Conservation (phyloP, 768 basidiomycete genomes). For the Collybia sordida region DNA sequence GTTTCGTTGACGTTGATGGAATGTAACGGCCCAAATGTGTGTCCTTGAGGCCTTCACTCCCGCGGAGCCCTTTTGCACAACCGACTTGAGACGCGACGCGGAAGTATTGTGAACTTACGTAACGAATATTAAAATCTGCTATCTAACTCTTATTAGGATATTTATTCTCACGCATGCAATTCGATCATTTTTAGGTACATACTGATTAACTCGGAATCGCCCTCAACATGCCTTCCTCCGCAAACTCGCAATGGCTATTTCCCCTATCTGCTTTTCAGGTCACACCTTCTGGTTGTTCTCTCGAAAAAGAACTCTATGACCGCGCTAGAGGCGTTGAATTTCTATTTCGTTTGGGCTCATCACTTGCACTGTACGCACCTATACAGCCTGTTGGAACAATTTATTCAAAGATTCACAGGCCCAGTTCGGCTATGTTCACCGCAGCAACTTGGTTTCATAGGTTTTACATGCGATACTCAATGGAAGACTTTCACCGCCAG, state of each 20-base stretch:
- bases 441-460: slow-evolving; percentile 91
- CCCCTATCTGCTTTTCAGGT: slow-evolving; percentile 52
- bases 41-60: background rate
- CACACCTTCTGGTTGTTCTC: slow-evolving; percentile 59
- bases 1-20: no score
- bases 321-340: slow-evolving; percentile 83
- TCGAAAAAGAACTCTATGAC: slow-evolving; percentile 75
- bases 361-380: slow-evolving; percentile 67
- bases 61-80: background rate
- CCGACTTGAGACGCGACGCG: background rate
- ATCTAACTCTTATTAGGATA: background rate
- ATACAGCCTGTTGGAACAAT: slow-evolving; percentile 11
- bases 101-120: slow-evolving; percentile 1
- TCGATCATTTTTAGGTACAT: background rate
- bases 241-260: slow-evolving; percentile 71
- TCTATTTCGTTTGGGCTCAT: slow-evolving; percentile 78
- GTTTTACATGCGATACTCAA: slow-evolving; percentile 85
- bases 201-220: background rate
- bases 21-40: background rate
- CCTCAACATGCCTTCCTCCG: slow-evolving; percentile 8
- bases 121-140: background rate
- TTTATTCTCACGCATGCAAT: background rate
- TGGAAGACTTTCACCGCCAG: slow-evolving; percentile 81
- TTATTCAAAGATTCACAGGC: slow-evolving; percentile 40
- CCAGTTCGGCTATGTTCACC: slow-evolving; percentile 79